A percentile compares a stretch with the other conserved stretches of the same genome.
These are phyloP conservation scores for Colletotrichum eremochloae DNA, from an alignment of 2,329 filamentous ascomycete species.

Conservation along the genomic window DNA sequence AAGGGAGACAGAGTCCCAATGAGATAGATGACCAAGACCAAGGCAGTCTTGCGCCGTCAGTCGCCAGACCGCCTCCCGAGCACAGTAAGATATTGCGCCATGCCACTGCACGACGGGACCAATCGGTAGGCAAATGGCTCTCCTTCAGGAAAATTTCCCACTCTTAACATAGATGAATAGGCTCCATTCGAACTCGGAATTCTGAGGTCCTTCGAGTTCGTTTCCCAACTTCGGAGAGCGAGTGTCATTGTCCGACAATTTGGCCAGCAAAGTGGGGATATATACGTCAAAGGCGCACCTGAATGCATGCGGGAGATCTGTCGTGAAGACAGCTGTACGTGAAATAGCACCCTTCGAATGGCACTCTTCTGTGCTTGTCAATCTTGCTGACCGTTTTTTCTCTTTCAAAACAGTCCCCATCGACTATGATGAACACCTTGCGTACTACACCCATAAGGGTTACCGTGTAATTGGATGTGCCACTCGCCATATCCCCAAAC, in stretches of 20 bases:
- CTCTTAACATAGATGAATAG: slow-evolving; percentile 47
- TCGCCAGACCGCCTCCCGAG: slow-evolving; percentile 81
- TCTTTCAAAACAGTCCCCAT: slow-evolving; percentile 71
- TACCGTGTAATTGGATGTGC: slow-evolving; percentile 97
- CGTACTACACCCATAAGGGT: slow-evolving; percentile 93
- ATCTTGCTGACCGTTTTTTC: not conserved
- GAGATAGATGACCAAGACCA: slow-evolving; percentile 81
- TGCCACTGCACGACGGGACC: slow-evolving; percentile 45
- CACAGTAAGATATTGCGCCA: slow-evolving; percentile 45
- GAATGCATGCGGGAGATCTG: slow-evolving; percentile 98
- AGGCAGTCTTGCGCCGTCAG: slow-evolving; percentile 83
- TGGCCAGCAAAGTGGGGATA: slow-evolving; percentile 83
- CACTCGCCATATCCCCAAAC: slow-evolving; percentile 85
- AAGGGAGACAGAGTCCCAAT: slow-evolving; percentile 78
- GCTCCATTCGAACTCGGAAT: slow-evolving; percentile 87
- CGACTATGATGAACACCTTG: slow-evolving; percentile 91
- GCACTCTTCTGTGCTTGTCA: not conserved
- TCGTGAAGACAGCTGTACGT: slow-evolving; percentile 78
- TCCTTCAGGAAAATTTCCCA: not conserved
- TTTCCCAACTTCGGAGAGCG: slow-evolving; percentile 90
- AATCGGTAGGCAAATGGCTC: slow-evolving; percentile 45
- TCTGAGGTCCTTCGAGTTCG: slow-evolving; percentile 92
- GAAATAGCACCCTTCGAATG: slow-evolving; percentile 51
- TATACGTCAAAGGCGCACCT: slow-evolving; percentile 96
- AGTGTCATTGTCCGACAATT: slow-evolving; percentile 94